Evolutionary conservation across 2,329 filamentous ascomycete genomes (phyloP).

Genomic region (Claviceps maximensis): DNA sequence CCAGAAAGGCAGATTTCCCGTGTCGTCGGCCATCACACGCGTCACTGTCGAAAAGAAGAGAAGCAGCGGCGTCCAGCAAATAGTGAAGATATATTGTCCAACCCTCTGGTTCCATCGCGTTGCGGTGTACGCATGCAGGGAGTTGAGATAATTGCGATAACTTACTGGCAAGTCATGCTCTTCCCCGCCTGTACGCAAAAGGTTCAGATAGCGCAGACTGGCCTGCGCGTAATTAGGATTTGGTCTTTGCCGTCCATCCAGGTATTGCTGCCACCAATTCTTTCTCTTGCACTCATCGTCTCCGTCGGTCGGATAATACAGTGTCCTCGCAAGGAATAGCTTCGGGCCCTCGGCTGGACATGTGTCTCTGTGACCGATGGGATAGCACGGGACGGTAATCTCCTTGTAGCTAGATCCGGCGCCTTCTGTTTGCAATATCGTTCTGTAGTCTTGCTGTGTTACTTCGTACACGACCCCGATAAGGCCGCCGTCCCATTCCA

Average conservation of each 20-base stretch:
- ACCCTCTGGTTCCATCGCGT: constrained; percentile 54
- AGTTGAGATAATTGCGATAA: constrained; percentile 61
- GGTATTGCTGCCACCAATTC: constrained; percentile 34
- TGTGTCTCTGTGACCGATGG: constrained; percentile 44
- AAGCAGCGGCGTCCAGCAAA: constrained; percentile 43
- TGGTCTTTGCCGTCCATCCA: constrained; percentile 38
- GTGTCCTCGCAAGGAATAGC: constrained; percentile 72
- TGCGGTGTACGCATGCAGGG: constrained; percentile 55
- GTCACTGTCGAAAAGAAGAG: constrained; percentile 31
- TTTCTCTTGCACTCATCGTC: constrained; percentile 20
- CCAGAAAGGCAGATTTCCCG: constrained; percentile 59
- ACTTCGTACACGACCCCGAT: constrained; percentile 95
- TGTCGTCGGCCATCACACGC: constrained; percentile 45
- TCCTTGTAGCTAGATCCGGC: constrained; percentile 77
- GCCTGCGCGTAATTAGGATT: constrained; percentile 66
- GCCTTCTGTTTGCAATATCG: constrained; percentile 83
- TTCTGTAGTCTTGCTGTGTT: constrained; percentile 65
- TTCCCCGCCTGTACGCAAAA: constrained; percentile 63
- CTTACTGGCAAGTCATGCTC: constrained; percentile 70
- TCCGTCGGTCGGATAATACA: constrained; percentile 40
- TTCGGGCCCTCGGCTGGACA: constrained; percentile 46
- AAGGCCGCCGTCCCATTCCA: constrained; percentile 62
- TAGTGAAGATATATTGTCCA: constrained; percentile 50
- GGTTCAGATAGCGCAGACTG: constrained; percentile 67
- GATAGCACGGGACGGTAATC: constrained; percentile 64